A percentile compares a stretch with the other conserved stretches of the same genome.
Conservation (phyloP, 106 monocot genomes). For the Dendrobium officinale region DNA sequence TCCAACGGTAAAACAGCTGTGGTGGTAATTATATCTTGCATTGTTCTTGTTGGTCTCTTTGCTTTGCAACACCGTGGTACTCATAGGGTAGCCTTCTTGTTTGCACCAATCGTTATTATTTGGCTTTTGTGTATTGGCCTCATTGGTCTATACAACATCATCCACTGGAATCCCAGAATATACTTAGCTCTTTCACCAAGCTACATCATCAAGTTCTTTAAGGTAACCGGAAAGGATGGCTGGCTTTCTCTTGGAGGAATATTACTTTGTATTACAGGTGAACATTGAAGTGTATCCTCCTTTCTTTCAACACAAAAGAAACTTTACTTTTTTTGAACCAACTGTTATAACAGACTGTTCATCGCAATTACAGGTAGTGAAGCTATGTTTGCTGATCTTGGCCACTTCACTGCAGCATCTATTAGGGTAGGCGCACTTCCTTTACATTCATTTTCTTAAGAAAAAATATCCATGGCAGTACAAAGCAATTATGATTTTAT, state of each 20-base stretch:
- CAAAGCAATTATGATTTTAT: neutral
- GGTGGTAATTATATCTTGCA: constrained; percentile 64
- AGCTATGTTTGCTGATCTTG: constrained; percentile 97
- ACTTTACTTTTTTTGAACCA: neutral
- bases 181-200: constrained; percentile 68
- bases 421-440: constrained; percentile 49
- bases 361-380: constrained; percentile 46
- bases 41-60: constrained; percentile 85
- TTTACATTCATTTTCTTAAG: neutral
- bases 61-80: constrained; percentile 88
- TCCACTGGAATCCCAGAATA: constrained; percentile 69
- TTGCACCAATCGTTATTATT: constrained; percentile 76
- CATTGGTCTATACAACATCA: constrained; percentile 76
- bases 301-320: neutral
- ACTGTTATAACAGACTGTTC: neutral
- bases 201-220: constrained; percentile 71
- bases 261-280: constrained; percentile 78
- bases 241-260: constrained; percentile 87
- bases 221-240: constrained; percentile 58
- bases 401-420: constrained; percentile 62
- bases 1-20: constrained; percentile 29
- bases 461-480: neutral
- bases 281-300: neutral
- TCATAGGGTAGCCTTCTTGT: constrained; percentile 78
- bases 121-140: constrained; percentile 68